These are phyloP conservation scores for carrot (Daucus carota) DNA, from an alignment of 129 eudicot genomes.

Conservation along the genomic window DH1_v3.0 NC_030383.2:46756001-46756500, in stretches of 20 bases:
- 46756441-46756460: conserved; percentile 22
- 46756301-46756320: conserved; percentile 18
- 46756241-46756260: conserved; percentile 67
- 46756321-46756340: conserved; percentile 14
- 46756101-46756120: conserved; percentile 50
- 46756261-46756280: conserved; percentile 58
- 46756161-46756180: not conserved
- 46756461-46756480: conserved; percentile 22
- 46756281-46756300: conserved; percentile 19
- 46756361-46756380: not conserved
- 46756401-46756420: not conserved
- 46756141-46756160: not conserved
- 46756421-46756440: conserved; percentile 9
- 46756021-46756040: conserved; percentile 76
- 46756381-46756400: not conserved
- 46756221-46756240: conserved; percentile 57
- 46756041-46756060: conserved; percentile 62
- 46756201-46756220: not conserved
- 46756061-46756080: conserved; percentile 87
- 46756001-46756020: conserved; percentile 83
- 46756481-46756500: not conserved
- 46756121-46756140: not conserved
- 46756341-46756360: not conserved
- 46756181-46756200: not conserved
- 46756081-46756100: conserved; percentile 84